Conservation (phyloP, 495 filamentous ascomycete genomes). For the Neurospora cerealis region DNA sequence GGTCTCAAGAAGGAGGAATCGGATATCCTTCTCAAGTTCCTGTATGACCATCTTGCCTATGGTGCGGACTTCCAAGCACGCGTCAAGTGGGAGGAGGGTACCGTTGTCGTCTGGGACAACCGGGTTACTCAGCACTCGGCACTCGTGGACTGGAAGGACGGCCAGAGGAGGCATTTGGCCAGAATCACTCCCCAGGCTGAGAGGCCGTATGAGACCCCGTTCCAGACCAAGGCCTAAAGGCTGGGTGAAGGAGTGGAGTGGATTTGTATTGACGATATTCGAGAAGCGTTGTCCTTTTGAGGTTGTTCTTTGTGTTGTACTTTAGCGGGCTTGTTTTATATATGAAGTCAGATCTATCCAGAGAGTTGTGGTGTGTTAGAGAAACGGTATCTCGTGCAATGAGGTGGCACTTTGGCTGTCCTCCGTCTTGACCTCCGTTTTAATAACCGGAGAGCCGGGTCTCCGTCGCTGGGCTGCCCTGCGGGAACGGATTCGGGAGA, state of each 20-base stretch:
- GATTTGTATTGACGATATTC: neutral
- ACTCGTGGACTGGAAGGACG: slow-evolving; percentile 67
- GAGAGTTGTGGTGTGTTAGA: slow-evolving; percentile 1
- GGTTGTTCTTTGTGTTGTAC: neutral
- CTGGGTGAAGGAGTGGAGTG: neutral
- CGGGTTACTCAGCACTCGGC: slow-evolving; percentile 72
- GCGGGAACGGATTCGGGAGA: slow-evolving; percentile 10
- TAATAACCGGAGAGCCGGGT: slow-evolving; percentile 1
- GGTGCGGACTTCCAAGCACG: slow-evolving; percentile 82
- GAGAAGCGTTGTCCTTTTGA: slow-evolving; percentile 1
- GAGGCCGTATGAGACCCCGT: slow-evolving; percentile 59
- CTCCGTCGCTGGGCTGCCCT: slow-evolving; percentile 9
- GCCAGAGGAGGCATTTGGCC: slow-evolving; percentile 69
- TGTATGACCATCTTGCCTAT: slow-evolving; percentile 75
- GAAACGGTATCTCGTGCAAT: slow-evolving; percentile 21
- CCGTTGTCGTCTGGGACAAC: slow-evolving; percentile 89
- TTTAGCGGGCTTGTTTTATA: neutral
- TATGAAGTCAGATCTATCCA: neutral
- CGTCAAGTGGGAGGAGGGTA: slow-evolving; percentile 68
- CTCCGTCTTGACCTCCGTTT: neutral
- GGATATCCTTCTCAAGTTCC: slow-evolving; percentile 71
- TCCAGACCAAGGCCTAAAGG: slow-evolving; percentile 33
- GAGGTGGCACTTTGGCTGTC: slow-evolving; percentile 5
- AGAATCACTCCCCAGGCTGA: slow-evolving; percentile 82
- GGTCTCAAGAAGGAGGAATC: slow-evolving; percentile 72